Base-by-base conservation (phyloP, 345 rosid species). In the Psidium guajava region DNA sequence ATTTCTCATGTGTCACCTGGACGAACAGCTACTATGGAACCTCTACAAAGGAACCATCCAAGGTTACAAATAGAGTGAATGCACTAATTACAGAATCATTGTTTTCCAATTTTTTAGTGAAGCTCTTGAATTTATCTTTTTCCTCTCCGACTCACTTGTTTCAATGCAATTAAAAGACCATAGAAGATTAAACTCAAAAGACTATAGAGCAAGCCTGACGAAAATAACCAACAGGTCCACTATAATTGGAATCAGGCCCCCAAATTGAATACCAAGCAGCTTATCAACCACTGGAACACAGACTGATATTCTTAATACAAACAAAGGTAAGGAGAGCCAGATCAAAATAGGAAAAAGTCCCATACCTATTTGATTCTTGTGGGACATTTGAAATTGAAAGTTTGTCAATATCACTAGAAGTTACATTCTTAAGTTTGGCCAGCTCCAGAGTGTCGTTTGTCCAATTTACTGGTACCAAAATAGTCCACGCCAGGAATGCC, bases 321-420 rank as follows among this genome's bases (percentile, higher is more conserved):
- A 69, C 9, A 18, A 69, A 20, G 80, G 80, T 20, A 36, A 69
- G 20, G 47, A 69, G 36, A 69, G 47, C 80, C 47, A 36, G 80
- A 69, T 36, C 80, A 69, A 69, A 16, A 69, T 18, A 36, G 24
- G 47, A 9, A 36, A 69, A 69, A 18, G 80, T 42, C 42, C 25
- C 87, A 54, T 83, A 97, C 99, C 99, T 94, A 24, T 87, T 36
- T 25, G 99, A 97, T 82, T 3, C n/a, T 40, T 8, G 74, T 8
- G 98, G 96, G 85, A 97, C 85, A 86, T 97, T 97, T 64, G 99
- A 95, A 82, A 97, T 92, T 6, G 99, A 93, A 64, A 97, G 98
- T 91, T 92, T 94, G 91, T 97, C 99, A 55, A 97, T 94, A 83
- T 95, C 92, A 81, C 98, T 97, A 11, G 95, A 85, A 87, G 98